Evolutionary conservation across 2,329 filamentous ascomycete genomes (phyloP), one percentile per base, ranked within the genome.

Genomic region (Trichoderma afroharzianum): DNA sequence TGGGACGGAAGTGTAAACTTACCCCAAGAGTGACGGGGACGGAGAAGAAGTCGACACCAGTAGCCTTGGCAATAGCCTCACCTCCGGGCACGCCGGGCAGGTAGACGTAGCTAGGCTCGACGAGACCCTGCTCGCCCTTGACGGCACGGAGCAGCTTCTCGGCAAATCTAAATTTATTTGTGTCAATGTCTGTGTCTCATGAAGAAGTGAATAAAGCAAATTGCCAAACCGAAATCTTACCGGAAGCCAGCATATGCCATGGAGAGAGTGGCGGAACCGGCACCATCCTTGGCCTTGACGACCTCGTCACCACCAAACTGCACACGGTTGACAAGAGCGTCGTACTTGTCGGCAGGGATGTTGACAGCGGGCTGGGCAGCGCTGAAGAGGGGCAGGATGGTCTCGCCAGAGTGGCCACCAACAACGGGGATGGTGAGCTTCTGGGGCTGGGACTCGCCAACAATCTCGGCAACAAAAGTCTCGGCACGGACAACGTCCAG

Each of bases 271-370:
- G 94, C 94, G 73, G 93, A 97, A 75, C 94, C 94, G 80, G 91
- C 91, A 79, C 94, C 94, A 76, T 96, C 93, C 90, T 97, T 97
- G 81, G 94, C 94, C 88, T 95, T 91, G 82, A 97, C 94, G 74
- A 97, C 94, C 86, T 97, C 94, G 77, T 99, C 96, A 87, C 96
- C 96, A 82, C 96, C 96, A 78, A 98, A 98, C 84, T 99, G 96
- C 71, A 98, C 93, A 86, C 96, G 94, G 85, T 98, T 93, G 80
- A 97, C 91, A 64, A 99, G 88, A 75, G 90, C 92, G 79, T 95
- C 93, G 78, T 97, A 92, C 88, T 97, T 96, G 81, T 98, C 94
- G 73, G 88, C 88, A 61, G 95, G 94, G 75, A 98, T 96, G 73
- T 88, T 87, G 79, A 96, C 91, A 57, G 88, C 82, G 71, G 95